phyloP scores from a whole-genome alignment of 2,329 filamentous ascomycete genomes.

The Diaporthe australafricana region DNA sequence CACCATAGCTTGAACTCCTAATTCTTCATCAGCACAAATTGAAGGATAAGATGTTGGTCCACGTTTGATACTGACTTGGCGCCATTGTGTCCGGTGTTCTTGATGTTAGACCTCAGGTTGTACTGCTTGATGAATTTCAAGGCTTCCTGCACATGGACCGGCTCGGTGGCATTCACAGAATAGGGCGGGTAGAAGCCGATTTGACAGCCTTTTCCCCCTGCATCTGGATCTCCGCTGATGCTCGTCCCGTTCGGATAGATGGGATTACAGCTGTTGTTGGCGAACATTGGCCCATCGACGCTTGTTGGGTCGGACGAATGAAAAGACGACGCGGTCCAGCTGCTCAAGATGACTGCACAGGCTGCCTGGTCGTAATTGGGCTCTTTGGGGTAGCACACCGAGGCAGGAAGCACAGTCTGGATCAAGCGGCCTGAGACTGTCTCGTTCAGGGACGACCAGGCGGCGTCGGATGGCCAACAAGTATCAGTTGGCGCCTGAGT shows the following conservation, averaged over 20 bases:
- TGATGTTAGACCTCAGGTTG: neutral
- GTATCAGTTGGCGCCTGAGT: neutral
- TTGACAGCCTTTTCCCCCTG: neutral
- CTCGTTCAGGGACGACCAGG: neutral
- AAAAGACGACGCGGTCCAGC: slow-evolving; percentile 3
- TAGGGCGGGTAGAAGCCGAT: neutral
- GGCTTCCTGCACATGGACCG: neutral
- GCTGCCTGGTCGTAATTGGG: neutral
- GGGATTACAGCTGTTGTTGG: neutral
- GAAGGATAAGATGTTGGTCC: neutral
- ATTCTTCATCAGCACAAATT: too few species aligned
- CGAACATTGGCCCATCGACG: neutral
- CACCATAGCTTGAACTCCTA: neutral
- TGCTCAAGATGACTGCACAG: neutral
- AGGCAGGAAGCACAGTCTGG: neutral
- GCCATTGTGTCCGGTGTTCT: neutral
- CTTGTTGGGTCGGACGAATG: neutral
- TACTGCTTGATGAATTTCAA: neutral
- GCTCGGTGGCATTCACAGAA: neutral
- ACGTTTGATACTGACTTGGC: neutral
- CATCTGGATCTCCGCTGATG: neutral
- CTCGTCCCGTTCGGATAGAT: neutral
- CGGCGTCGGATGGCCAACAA: neutral
- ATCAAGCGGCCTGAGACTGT: neutral
- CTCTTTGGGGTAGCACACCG: neutral